Base-by-base conservation (phyloP, 345 rosid species). In the Anacardium occidentale region DNA sequence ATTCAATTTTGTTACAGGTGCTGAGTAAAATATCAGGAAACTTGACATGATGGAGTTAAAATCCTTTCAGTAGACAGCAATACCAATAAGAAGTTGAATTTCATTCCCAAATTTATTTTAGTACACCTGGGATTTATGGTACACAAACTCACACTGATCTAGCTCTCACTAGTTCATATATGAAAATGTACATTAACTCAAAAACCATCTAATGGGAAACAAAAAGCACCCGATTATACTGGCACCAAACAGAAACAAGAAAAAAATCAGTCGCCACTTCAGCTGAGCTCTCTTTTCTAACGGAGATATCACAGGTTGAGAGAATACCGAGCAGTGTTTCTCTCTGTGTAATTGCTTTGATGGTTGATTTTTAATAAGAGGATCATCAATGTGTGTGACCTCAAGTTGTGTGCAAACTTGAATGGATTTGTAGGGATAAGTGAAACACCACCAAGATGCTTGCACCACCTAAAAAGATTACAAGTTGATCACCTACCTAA, bases 41-140 rank as follows among this genome's bases (percentile, higher is more conserved):
- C 32, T 29, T 29, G 32, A 29, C 3, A 29, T 44, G 48, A 44
- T 44, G 12, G 48, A 44, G 12, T 44, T 6, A 34, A 52, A 40
- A 54, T 53, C 17, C 51, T 17, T 54, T 34, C 15, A 58, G 51
- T 50, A 22, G 50, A 37, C 10, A 45, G n/a, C 24, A 52, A 18
- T 32, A 66, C 29, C 52, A 73, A 59, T 52, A 73, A 51, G 65
- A 71, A 45, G 55, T 56, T 72, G 51, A 74, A 17, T 64, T 72
- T 66, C 75, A 74, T 72, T 85, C 80, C 84, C 85, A 76, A 24
- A 64, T 59, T 85, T 85, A 85, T 85, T 83, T 81, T 40, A 70
- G 25, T 80, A 83, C 83, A 80, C 13, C 42, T 70, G 81, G 78
- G 80, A 71, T 72, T 69, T 78, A 73, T 77, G 77, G 69, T 74